These are phyloP conservation scores for Arthrobotrys sinensis DNA, from an alignment of 2,329 filamentous ascomycete genomes.

Conservation along the genomic window DNA sequence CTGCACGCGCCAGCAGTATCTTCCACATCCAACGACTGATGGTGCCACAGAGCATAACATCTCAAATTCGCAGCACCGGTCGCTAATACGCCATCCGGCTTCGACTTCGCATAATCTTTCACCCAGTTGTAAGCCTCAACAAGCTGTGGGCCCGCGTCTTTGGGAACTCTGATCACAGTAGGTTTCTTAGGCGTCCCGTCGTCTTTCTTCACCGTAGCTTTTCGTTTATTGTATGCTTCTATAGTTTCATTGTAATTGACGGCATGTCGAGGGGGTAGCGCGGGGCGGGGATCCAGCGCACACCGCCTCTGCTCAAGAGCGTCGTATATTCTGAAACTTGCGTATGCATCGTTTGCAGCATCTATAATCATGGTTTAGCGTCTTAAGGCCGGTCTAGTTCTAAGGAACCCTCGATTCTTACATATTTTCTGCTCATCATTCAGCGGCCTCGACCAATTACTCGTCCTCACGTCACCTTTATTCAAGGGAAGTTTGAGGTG, in stretches of 20 bases:
- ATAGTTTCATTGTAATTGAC: constrained; percentile 70
- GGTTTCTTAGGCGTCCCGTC: constrained; percentile 40
- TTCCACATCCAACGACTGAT: constrained; percentile 70
- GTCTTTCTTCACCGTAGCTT: constrained; percentile 24
- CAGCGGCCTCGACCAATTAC: constrained; percentile 80
- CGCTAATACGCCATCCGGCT: constrained; percentile 59
- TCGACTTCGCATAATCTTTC: constrained; percentile 55
- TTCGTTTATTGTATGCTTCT: constrained; percentile 64
- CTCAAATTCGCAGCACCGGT: constrained; percentile 68
- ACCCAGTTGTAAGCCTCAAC: constrained; percentile 64
- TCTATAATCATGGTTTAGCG: constrained; percentile 70
- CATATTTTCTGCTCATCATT: constrained; percentile 77
- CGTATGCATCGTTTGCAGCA: constrained; percentile 87
- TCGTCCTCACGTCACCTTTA: constrained; percentile 80
- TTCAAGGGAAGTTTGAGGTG: constrained; percentile 80
- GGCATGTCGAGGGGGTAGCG: constrained; percentile 80
- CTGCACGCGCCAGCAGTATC: constrained; percentile 74
- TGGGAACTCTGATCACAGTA: constrained; percentile 43
- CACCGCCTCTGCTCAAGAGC: constrained; percentile 79
- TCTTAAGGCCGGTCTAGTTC: constrained; percentile 61
- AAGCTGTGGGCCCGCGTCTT: constrained; percentile 58
- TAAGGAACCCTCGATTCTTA: constrained; percentile 70
- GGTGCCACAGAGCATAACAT: constrained; percentile 77
- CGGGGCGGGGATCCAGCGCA: constrained; percentile 78
- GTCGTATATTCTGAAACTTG: constrained; percentile 80